A percentile compares a stretch with the other conserved stretches of the same genome.
These are phyloP conservation scores for Macrolepiota albuminosa DNA, from an alignment of 768 basidiomycete genomes.

Conservation along the genomic window DNA sequence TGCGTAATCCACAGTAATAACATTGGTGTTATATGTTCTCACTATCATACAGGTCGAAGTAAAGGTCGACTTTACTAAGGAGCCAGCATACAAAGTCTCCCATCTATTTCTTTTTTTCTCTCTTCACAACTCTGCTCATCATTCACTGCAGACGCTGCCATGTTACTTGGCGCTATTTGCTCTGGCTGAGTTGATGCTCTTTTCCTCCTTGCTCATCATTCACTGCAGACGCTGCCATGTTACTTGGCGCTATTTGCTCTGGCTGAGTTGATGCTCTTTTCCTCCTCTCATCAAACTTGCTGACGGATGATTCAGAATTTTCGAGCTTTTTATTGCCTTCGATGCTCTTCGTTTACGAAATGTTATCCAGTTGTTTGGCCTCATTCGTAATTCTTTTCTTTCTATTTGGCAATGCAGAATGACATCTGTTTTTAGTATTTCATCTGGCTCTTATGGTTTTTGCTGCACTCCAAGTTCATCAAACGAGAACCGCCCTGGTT, in stretches of 20 bases:
- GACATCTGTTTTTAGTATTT: conserved; percentile 46
- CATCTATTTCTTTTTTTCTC: background rate
- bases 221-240: conserved; percentile 66
- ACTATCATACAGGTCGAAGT: conserved; percentile 41
- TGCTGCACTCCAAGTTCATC: conserved; percentile 70
- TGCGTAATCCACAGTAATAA: conserved; percentile 23
- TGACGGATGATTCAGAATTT: conserved; percentile 46
- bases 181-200: conserved; percentile 62
- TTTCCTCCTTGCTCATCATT: conserved; percentile 1
- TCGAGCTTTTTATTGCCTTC: conserved; percentile 75
- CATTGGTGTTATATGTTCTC: conserved; percentile 2
- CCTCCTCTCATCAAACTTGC: background rate
- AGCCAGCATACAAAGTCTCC: conserved; percentile 49
- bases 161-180: conserved; percentile 85
- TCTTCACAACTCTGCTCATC: background rate
- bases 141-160: conserved; percentile 55
- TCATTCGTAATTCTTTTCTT: conserved; percentile 45
- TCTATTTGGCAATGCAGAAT: background rate
- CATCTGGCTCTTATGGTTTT: conserved; percentile 71
- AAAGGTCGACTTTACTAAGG: conserved; percentile 36
- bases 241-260: conserved; percentile 81
- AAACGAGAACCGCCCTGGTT: conserved; percentile 64
- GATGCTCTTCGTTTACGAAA: conserved; percentile 82
- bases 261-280: conserved; percentile 54
- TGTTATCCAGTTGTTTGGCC: conserved; percentile 71